A percentile compares a stretch with the other conserved stretches of the same genome.
Evolutionary conservation across 345 rosid species (phyloP).

Genomic region (Turritis glabra): DNA sequence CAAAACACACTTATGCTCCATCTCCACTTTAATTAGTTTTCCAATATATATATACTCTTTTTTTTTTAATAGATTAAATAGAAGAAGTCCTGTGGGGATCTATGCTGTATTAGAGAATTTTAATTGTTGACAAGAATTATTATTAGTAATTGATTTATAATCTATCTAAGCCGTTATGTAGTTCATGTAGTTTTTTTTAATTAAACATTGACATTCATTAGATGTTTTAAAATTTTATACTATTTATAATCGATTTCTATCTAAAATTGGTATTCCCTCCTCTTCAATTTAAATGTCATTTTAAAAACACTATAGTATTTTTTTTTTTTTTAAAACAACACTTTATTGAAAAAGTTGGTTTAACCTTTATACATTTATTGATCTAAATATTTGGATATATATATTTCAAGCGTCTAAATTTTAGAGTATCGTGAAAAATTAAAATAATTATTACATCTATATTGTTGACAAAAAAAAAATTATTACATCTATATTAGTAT

Average conservation of each 20-base stretch:
- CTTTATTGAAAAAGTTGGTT: too few species aligned
- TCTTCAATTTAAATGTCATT: too few species aligned
- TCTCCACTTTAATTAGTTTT: slow-evolving; percentile 19
- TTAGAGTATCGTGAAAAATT: too few species aligned
- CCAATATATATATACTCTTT: not conserved
- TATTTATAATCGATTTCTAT: not conserved
- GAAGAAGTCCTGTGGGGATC: not conserved
- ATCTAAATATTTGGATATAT: too few species aligned
- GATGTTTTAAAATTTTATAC: not conserved
- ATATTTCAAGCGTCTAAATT: too few species aligned
- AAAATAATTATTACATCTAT: too few species aligned
- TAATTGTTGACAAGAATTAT: not conserved
- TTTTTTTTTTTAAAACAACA: too few species aligned
- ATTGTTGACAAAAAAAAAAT: too few species aligned
- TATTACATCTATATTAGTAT: too few species aligned
- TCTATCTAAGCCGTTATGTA: not conserved
- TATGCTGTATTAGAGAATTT: not conserved
- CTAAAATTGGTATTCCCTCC: too few species aligned
- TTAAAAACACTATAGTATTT: too few species aligned
- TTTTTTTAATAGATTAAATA: not conserved
- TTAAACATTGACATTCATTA: not conserved
- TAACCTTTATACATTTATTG: too few species aligned
- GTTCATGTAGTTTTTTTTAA: not conserved
- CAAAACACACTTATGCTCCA: slow-evolving; percentile 29
- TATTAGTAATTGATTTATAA: not conserved